Evolutionary conservation across 768 basidiomycete species (phyloP).

Genomic region (Tricholoma terreum): DNA sequence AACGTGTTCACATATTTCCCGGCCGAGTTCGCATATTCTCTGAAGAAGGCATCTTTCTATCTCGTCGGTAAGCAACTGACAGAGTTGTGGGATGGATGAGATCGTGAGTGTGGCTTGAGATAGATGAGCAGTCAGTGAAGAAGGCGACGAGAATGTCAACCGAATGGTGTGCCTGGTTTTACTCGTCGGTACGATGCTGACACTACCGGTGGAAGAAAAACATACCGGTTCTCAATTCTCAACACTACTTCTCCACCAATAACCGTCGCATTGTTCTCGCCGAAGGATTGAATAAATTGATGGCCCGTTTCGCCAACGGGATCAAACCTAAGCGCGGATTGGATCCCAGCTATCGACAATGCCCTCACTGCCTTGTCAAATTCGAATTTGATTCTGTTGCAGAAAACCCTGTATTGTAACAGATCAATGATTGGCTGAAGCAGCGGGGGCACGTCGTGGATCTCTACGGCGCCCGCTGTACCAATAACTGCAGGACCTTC

Average conservation of each 20-base stretch:
- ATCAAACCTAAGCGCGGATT: slow-evolving; percentile 54
- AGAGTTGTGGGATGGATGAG: slow-evolving; percentile 72
- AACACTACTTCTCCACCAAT: slow-evolving; percentile 74
- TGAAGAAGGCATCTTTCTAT: slow-evolving; percentile 67
- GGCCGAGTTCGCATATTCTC: slow-evolving; percentile 67
- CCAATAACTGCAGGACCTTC: slow-evolving; percentile 23
- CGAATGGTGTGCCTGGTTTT: slow-evolving; percentile 62
- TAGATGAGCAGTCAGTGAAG: slow-evolving; percentile 72
- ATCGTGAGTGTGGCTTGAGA: slow-evolving; percentile 75
- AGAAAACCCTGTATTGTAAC: slow-evolving; percentile 77
- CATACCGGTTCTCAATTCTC: slow-evolving; percentile 65
- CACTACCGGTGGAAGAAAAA: neutral
- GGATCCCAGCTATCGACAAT: slow-evolving; percentile 52
- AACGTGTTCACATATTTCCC: slow-evolving; percentile 44
- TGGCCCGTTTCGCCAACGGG: slow-evolving; percentile 66
- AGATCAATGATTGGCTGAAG: slow-evolving; percentile 77
- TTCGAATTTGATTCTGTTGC: slow-evolving; percentile 57
- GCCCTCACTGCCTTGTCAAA: slow-evolving; percentile 48
- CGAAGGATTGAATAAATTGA: slow-evolving; percentile 50
- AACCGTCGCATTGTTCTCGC: slow-evolving; percentile 35
- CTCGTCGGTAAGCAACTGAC: slow-evolving; percentile 74
- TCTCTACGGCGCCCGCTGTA: slow-evolving; percentile 12
- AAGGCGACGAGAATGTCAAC: slow-evolving; percentile 74
- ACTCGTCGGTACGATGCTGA: neutral
- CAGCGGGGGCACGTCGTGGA: slow-evolving; percentile 40